Evolutionary conservation across 805 yeast species (phyloP).

Genomic region (Lipomyces yamanashiensis): DNA sequence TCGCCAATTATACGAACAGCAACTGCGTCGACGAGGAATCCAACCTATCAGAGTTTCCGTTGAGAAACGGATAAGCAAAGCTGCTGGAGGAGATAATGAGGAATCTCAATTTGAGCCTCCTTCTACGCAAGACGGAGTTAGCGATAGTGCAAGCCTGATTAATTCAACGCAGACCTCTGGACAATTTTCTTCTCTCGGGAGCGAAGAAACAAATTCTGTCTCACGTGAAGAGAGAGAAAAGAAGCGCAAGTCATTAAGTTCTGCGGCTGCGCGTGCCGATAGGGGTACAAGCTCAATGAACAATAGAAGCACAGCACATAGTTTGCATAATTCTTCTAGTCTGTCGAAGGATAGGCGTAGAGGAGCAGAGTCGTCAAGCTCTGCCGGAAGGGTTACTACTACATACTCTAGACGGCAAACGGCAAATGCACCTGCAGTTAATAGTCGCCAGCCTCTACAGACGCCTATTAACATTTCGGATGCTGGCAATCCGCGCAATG

Average conservation of each 20-base stretch:
- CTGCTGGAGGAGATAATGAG: background rate
- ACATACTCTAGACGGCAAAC: conserved; percentile 1
- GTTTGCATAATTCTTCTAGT: background rate
- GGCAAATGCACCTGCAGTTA: background rate
- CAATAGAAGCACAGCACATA: background rate
- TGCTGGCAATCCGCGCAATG: background rate
- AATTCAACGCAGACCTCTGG: conserved; percentile 2
- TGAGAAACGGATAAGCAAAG: conserved; percentile 19
- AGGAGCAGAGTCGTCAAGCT: background rate
- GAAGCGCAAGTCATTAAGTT: background rate
- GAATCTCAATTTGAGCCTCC: conserved; percentile 26
- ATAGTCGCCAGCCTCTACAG: background rate
- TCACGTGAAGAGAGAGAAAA: background rate
- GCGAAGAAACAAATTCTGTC: background rate
- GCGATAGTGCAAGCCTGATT: background rate
- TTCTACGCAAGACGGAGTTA: conserved; percentile 5
- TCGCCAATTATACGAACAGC: conserved; percentile 35
- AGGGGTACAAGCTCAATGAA: background rate
- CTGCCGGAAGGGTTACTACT: background rate
- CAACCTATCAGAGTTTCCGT: conserved; percentile 32
- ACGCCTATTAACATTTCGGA: background rate
- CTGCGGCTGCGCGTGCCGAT: background rate
- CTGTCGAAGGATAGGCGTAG: background rate
- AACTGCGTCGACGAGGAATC: conserved; percentile 34
- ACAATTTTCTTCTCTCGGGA: background rate